Evolutionary conservation across 768 basidiomycete genomes (phyloP), one percentile per base, ranked within the genome.

Genomic region (Exidia glandulosa): DNA sequence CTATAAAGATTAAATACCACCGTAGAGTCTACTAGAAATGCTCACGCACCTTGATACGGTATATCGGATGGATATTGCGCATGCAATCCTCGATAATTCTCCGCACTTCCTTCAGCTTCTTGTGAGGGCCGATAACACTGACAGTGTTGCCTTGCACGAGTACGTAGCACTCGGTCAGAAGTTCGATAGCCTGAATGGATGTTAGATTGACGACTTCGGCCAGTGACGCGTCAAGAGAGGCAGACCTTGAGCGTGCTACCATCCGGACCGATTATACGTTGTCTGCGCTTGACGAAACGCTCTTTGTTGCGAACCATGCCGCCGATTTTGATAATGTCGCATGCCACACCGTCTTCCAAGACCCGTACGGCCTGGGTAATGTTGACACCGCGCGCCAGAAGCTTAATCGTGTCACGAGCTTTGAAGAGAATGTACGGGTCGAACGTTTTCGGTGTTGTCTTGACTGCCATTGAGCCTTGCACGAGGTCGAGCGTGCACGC

Each of bases 41-140:
- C 10, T 50, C 37, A 48, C 66, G 25, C 41, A 90, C 94, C 74
- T 99, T 99, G 73, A 99, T 99, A 66, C 94, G 86, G 71, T 99
- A 99, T 69, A 99, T 98, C 1, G 96, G 96, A 69, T 99, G 96
- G 58, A 98, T 88, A 70, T 99, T 99, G 75, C 88, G 94, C 96
- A 99, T 98, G 76, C 96, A 99, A 69, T 99, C 96, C 45, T 97
- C 72, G n/a, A 99, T 83, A 63, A 98, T 97, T 65, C 94, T 76
- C 60, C 96, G 81, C 12, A 99, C 95, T 73, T 99, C 96, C 71
- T 97, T 98, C 23, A 99, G 77, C 0, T 88, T 87, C 68, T 95
- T 96, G 76, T 88, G 89, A 0, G 93, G 88, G 3, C 96, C 96
- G 94, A 98, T 98, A 13, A 92, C 94, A 57, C 94, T 92, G 60